phyloP scores from a whole-genome alignment of 2,329 filamentous ascomycete species.

The Pseudocercospora pini-densiflorae region DNA sequence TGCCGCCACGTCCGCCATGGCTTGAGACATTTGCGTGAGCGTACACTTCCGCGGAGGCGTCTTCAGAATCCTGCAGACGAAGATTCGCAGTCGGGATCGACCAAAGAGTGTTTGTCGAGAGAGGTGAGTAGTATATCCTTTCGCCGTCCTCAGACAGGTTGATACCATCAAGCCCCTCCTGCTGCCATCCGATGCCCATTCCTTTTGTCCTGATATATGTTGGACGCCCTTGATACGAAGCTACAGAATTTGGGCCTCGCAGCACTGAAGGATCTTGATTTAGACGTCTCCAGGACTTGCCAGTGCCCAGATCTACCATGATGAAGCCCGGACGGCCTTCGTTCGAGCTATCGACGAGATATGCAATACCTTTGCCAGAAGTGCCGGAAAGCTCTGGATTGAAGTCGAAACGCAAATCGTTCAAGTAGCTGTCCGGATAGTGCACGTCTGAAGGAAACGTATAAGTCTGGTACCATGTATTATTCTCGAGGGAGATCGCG shows the following conservation, averaged over 20 bases:
- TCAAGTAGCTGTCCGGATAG: slow-evolving; percentile 54
- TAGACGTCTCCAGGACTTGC: slow-evolving; percentile 48
- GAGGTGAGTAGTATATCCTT: slow-evolving; percentile 50
- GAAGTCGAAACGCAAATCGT: slow-evolving; percentile 54
- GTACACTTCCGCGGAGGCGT: slow-evolving; percentile 44
- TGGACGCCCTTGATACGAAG: slow-evolving; percentile 39
- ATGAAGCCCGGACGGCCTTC: slow-evolving; percentile 55
- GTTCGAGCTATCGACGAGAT: slow-evolving; percentile 52
- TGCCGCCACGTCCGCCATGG: slow-evolving; percentile 51
- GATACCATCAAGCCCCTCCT: slow-evolving; percentile 46
- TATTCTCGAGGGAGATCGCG: slow-evolving; percentile 47
- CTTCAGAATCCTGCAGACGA: slow-evolving; percentile 35
- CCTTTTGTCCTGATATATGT: slow-evolving; percentile 38
- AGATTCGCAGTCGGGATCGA: slow-evolving; percentile 39
- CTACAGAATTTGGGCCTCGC: slow-evolving; percentile 38
- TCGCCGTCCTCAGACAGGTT: slow-evolving; percentile 42
- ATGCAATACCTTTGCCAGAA: slow-evolving; percentile 49
- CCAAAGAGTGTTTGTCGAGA: slow-evolving; percentile 45
- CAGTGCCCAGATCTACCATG: slow-evolving; percentile 50
- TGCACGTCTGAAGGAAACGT: slow-evolving; percentile 50
- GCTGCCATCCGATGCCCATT: slow-evolving; percentile 35
- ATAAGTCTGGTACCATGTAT: slow-evolving; percentile 47
- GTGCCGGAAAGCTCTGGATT: slow-evolving; percentile 44
- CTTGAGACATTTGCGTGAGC: slow-evolving; percentile 53
- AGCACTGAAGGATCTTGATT: slow-evolving; percentile 40